A percentile compares a stretch with the other conserved stretches of the same genome.
These are phyloP conservation scores for Jackrogersella multiformis DNA, from an alignment of 495 filamentous ascomycete species.

Conservation along the genomic window DNA sequence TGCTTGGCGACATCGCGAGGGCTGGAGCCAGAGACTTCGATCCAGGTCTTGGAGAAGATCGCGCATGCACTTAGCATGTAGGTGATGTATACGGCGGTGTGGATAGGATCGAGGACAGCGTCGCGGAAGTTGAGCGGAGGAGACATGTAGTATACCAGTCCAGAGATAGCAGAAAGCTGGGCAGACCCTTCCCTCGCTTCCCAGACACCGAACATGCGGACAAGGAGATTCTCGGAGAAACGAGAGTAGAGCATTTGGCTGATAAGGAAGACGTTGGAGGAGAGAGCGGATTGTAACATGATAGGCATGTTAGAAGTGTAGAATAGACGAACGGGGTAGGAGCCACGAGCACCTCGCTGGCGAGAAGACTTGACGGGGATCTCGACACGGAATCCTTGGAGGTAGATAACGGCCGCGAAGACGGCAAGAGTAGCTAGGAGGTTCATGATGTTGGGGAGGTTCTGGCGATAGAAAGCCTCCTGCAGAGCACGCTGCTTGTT, in stretches of 20 bases:
- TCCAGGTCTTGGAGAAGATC: slow-evolving; percentile 99
- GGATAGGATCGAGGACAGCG: slow-evolving; percentile 93
- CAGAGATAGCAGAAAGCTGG: slow-evolving; percentile 90
- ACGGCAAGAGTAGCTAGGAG: slow-evolving; percentile 90
- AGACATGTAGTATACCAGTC: slow-evolving; percentile 99
- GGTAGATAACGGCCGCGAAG: slow-evolving; percentile 98
- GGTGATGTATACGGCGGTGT: slow-evolving; percentile 92
- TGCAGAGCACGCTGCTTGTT: slow-evolving; percentile 97
- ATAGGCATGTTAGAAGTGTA: slow-evolving; percentile 98
- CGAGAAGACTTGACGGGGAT: slow-evolving; percentile 99
- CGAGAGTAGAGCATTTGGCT: slow-evolving; percentile 98
- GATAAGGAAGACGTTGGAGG: slow-evolving; percentile 98
- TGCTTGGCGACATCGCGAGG: slow-evolving; percentile 99
- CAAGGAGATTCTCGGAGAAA: slow-evolving; percentile 97
- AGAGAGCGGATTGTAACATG: slow-evolving; percentile 98
- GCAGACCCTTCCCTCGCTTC: slow-evolving; percentile 95
- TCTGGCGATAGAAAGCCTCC: slow-evolving; percentile 99
- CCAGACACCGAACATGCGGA: slow-evolving; percentile 97
- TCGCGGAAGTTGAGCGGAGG: slow-evolving; percentile 97
- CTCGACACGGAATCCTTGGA: slow-evolving; percentile 99
- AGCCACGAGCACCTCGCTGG: slow-evolving; percentile 96
- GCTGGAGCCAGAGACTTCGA: slow-evolving; percentile 97
- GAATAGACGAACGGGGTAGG: slow-evolving; percentile 81
- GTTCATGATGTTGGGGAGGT: slow-evolving; percentile 99
- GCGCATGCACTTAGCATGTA: slow-evolving; percentile 99